These are phyloP conservation scores for Melanogaster broomeanus DNA, from an alignment of 768 basidiomycete species.

Conservation along the genomic window DNA sequence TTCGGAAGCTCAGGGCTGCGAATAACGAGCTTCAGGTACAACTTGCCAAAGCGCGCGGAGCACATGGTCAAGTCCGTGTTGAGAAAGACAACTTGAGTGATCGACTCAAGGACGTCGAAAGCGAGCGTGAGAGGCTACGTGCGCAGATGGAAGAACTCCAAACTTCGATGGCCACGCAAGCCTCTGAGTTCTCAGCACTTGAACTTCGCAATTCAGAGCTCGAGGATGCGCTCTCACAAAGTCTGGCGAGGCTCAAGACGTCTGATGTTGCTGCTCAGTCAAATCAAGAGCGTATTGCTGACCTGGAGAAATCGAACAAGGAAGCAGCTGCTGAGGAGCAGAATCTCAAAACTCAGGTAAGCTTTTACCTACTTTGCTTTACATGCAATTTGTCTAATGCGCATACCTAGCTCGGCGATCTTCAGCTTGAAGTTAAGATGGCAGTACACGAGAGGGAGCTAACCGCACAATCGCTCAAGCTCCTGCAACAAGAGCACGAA, in stretches of 20 bases:
- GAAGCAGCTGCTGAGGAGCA: conserved; percentile 60
- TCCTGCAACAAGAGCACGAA: conserved; percentile 63
- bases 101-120: conserved; percentile 59
- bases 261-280: conserved; percentile 69
- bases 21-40: conserved; percentile 75
- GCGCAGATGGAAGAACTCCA: conserved; percentile 58
- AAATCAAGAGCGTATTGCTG: conserved; percentile 57
- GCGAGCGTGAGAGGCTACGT: conserved; percentile 64
- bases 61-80: conserved; percentile 75
- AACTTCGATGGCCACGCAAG: conserved; percentile 40
- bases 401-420: conserved; percentile 52
- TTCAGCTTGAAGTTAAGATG: conserved; percentile 60
- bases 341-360: conserved; percentile 59
- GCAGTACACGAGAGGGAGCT: conserved; percentile 65
- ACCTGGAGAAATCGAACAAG: conserved; percentile 61
- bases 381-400: neutral
- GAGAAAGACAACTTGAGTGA: conserved; percentile 77
- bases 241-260: conserved; percentile 67
- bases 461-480: conserved; percentile 47
- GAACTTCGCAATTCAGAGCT: conserved; percentile 58
- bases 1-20: conserved; percentile 49
- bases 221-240: conserved; percentile 73
- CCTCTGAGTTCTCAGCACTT: conserved; percentile 46
- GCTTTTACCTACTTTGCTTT: conserved; percentile 15
- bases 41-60: conserved; percentile 72